phyloP scores from a whole-genome alignment of 78 protist genomes.

The slime mould (Dictyostelium discoideum) region dicty_2.7 NC_007091.3:1237001-1237500 shows the following conservation, averaged over 20 bases:
- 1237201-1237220: conserved; percentile 57
- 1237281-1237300: conserved; percentile 8
- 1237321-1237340: conserved; percentile 52
- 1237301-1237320: conserved; percentile 15
- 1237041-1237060: conserved; percentile 56
- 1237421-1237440: conserved; percentile 8
- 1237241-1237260: conserved; percentile 71
- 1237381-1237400: conserved; percentile 57
- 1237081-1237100: conserved; percentile 50
- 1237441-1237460: conserved; percentile 73
- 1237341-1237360: conserved; percentile 51
- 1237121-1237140: conserved; percentile 16
- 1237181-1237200: conserved; percentile 59
- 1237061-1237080: conserved; percentile 46
- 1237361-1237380: conserved; percentile 58
- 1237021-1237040: conserved; percentile 21
- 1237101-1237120: conserved; percentile 76
- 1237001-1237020: too few species aligned
- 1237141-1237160: conserved; percentile 65
- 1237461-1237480: conserved; percentile 45
- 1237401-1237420: conserved; percentile 41
- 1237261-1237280: conserved; percentile 66
- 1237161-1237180: not conserved
- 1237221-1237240: conserved; percentile 7
- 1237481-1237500: conserved; percentile 21